Conservation (phyloP, 495 filamentous ascomycete genomes). For the Acidomyces sp. region DNA sequence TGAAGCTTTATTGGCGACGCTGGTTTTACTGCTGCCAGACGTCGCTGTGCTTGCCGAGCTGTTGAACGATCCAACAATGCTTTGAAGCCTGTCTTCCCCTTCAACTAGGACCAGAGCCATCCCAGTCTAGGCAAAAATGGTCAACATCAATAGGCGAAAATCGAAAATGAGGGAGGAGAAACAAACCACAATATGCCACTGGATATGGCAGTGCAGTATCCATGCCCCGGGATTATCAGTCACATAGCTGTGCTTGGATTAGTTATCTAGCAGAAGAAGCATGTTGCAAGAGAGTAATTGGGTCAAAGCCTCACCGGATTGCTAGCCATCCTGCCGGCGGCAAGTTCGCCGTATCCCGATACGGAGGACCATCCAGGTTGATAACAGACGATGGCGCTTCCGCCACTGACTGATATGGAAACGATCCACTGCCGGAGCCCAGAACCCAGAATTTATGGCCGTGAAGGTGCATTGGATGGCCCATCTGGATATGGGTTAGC, state of each 20-base stretch:
- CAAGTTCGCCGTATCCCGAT: slow-evolving; percentile 17
- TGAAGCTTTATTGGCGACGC: too few species aligned
- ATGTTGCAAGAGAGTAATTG: neutral
- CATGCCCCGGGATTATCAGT: slow-evolving; percentile 38
- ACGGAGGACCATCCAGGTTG: slow-evolving; percentile 18
- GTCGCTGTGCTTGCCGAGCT: too few species aligned
- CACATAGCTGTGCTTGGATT: slow-evolving; percentile 19
- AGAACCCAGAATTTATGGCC: slow-evolving; percentile 23
- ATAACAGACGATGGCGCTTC: slow-evolving; percentile 16
- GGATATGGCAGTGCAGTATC: slow-evolving; percentile 44
- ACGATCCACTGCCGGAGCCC: slow-evolving; percentile 16
- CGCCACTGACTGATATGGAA: slow-evolving; percentile 15
- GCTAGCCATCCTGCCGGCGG: slow-evolving; percentile 13
- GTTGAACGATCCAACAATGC: too few species aligned
- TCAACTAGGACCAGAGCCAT: too few species aligned
- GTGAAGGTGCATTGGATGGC: slow-evolving; percentile 13
- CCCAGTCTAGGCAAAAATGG: too few species aligned
- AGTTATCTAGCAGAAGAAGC: neutral
- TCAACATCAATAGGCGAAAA: too few species aligned
- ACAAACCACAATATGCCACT: too few species aligned
- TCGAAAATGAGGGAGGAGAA: too few species aligned
- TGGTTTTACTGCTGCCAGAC: too few species aligned
- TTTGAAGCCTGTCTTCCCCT: too few species aligned
- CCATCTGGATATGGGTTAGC: slow-evolving; percentile 9
- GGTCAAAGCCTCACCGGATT: slow-evolving; percentile 15